Conservation (phyloP, 768 basidiomycete species). For the Zangia roseola region DNA sequence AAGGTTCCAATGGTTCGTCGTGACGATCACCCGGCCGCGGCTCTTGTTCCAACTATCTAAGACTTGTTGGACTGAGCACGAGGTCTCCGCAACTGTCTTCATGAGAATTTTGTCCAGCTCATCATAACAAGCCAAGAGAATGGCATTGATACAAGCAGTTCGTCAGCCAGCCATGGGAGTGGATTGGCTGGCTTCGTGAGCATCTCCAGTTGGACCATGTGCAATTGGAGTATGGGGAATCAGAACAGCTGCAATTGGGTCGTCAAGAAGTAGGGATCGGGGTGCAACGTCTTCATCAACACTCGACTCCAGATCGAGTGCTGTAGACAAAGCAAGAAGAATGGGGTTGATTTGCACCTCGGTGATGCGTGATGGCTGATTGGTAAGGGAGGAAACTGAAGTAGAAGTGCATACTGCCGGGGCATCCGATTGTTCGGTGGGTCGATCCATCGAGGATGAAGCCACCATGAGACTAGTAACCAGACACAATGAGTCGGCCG, state of each 20-base stretch:
- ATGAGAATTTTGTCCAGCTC: slow-evolving; percentile 1
- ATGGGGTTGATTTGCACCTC: background rate
- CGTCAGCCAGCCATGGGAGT: background rate
- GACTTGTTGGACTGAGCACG: background rate
- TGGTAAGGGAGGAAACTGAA: too few relatives aligned
- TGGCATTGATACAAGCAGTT: background rate
- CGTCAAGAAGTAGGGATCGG: background rate
- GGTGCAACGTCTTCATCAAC: too few relatives aligned
- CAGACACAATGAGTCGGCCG: too few relatives aligned
- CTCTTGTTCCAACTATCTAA: slow-evolving; percentile 4
- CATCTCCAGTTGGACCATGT: background rate
- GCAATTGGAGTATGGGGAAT: too few relatives aligned
- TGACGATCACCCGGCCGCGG: background rate
- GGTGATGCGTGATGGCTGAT: background rate
- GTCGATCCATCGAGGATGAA: too few relatives aligned
- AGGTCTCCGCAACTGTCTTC: background rate
- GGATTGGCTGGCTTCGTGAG: background rate
- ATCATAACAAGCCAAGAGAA: background rate
- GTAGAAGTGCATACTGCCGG: too few relatives aligned
- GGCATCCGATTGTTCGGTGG: too few relatives aligned
- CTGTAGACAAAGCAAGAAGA: background rate
- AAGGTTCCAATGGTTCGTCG: slow-evolving; percentile 4
- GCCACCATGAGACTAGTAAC: too few relatives aligned
- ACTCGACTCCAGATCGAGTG: background rate
- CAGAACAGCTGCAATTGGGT: too few relatives aligned